Base-by-base conservation (phyloP, 352 stramenopile genomes). In the Halophytophthora polymorphica region DNA sequence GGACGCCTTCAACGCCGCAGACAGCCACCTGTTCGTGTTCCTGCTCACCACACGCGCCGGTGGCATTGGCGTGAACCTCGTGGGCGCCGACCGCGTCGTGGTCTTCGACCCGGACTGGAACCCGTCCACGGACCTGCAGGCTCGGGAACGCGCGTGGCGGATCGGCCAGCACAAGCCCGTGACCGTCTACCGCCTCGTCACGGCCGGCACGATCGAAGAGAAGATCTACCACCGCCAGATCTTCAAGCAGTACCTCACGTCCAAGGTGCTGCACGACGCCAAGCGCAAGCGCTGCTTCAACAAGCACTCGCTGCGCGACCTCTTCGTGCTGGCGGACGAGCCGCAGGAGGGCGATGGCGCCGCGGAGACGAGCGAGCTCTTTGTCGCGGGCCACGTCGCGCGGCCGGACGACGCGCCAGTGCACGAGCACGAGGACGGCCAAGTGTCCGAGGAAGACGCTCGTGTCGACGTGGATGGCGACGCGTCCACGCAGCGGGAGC, bases 41-140 rank as follows among this genome's bases (percentile, higher is more conserved):
- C 22, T 93, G 29, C 58, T 94, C 35, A 93, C 86, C 31, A 95
- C 83, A 22, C 71, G 80, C 34, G 97, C 96, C 21, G 98, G 97
- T 38, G 98, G 97, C 8, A 94, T 99, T 34, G 98, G 98, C 5
- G 75, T 99, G 31, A 98, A 97, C 45, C 71, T 99, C 13, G 96
- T 93, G 12, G 96, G 94, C 35, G 97, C 97, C 0, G 90, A 99
- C 64, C 73, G 95, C 34, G 95, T 99, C 3, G 75, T 99, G 23
- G 82, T 99, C 2, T 99, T 98, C 58, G 96, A 99, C 69, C 96
- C 96, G n/a, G 95, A 99, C 60, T 99, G 97, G 97, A 99, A 99
- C 62, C 98, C 98, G 12, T 95, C 88, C 37, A 99, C 88, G 1
- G 96, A 99, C 54, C 65, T 96, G 13, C 93, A 98, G 74, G 96